phyloP scores from a whole-genome alignment of 1,139 yeast genomes.

The Nakaseomyces sp. region DNA sequence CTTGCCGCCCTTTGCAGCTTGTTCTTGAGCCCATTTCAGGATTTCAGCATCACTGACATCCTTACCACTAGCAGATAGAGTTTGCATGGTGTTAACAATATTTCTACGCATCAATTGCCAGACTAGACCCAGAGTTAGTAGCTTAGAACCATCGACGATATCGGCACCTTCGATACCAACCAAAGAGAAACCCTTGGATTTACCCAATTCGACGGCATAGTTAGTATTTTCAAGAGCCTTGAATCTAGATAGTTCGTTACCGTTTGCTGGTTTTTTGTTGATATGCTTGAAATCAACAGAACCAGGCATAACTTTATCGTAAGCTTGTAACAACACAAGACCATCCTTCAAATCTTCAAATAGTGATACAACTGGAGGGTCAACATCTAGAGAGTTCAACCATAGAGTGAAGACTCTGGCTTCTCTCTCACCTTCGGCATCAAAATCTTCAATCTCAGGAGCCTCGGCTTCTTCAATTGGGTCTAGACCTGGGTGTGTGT shows the following conservation, averaged over 20 bases:
- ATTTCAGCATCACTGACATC: slow-evolving; percentile 79
- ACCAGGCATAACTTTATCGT: slow-evolving; percentile 92
- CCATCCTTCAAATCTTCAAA: slow-evolving; percentile 97
- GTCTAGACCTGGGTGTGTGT: slow-evolving; percentile 92
- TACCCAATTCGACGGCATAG: slow-evolving; percentile 93
- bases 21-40: slow-evolving; percentile 86
- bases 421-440: slow-evolving; percentile 99
- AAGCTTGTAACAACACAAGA: slow-evolving; percentile 78
- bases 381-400: slow-evolving; percentile 93
- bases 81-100: slow-evolving; percentile 72
- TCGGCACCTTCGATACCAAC: slow-evolving; percentile 99
- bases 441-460: slow-evolving; percentile 84
- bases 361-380: slow-evolving; percentile 83
- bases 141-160: slow-evolving; percentile 86
- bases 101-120: slow-evolving; percentile 99
- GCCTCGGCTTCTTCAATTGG: slow-evolving; percentile 90
- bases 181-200: slow-evolving; percentile 80
- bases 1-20: slow-evolving; percentile 79
- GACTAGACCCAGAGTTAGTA: slow-evolving; percentile 86
- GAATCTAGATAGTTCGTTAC: slow-evolving; percentile 71
- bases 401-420: slow-evolving; percentile 96
- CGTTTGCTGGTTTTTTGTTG: slow-evolving; percentile 70
- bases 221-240: slow-evolving; percentile 94
- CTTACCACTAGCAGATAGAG: slow-evolving; percentile 61
- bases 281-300: slow-evolving; percentile 72